A percentile compares a stretch with the other conserved stretches of the same genome.
Evolutionary conservation across 1,284 basidiomycete genomes (phyloP).

Genomic region (Sporisorium reilianum): DNA sequence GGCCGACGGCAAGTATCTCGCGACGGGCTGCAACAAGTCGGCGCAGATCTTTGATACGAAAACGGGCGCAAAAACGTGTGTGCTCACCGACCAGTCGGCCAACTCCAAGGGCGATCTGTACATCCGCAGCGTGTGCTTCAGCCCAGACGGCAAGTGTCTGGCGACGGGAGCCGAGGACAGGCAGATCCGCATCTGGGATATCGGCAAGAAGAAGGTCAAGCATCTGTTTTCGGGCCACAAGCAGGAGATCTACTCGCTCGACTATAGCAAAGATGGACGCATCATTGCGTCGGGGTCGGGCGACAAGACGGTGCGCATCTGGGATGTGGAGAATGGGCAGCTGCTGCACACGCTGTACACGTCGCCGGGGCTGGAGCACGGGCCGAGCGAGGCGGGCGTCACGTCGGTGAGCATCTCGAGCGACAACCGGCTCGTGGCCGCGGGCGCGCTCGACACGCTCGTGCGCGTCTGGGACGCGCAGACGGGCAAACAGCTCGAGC

Average conservation of each 20-base stretch:
- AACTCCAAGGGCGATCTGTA: conserved; percentile 65
- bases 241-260: conserved; percentile 90
- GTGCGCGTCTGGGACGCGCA: conserved; percentile 87
- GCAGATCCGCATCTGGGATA: conserved; percentile 77
- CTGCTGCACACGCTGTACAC: conserved; percentile 67
- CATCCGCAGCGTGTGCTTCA: conserved; percentile 68
- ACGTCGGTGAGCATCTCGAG: conserved; percentile 81
- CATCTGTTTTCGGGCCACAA: conserved; percentile 85
- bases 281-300: conserved; percentile 89
- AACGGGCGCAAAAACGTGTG: conserved; percentile 81
- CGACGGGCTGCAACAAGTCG: conserved; percentile 89
- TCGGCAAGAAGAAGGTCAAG: conserved; percentile 74
- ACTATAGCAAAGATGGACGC: conserved; percentile 81
- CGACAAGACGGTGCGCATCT: conserved; percentile 88
- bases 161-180: conserved; percentile 68
- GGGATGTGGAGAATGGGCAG: conserved; percentile 79
- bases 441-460: conserved; percentile 84
- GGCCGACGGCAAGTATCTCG: conserved; percentile 85
- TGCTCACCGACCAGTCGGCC: conserved; percentile 73
- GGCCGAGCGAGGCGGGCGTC: conserved; percentile 79
- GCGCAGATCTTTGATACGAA: conserved; percentile 91
- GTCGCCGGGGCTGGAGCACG: conserved; percentile 71
- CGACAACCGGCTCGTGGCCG: conserved; percentile 83
- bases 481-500: conserved; percentile 79
- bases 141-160: conserved; percentile 65